Conservation (phyloP, 495 filamentous ascomycete genomes). For the Neohortaea acidophila region DNA sequence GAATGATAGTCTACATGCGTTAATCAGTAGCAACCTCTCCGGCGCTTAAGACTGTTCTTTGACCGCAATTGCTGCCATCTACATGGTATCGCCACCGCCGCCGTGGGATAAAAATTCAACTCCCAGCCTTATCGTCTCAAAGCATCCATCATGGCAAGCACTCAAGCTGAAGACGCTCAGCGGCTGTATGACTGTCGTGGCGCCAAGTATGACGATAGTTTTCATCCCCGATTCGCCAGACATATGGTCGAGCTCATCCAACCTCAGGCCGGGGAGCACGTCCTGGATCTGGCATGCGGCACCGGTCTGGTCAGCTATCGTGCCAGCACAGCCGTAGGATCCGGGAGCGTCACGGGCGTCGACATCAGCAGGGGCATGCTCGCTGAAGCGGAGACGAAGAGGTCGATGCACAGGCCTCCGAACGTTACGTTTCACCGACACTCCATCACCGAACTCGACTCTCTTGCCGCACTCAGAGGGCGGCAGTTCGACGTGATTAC, state of each 20-base stretch:
- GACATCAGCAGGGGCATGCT: slow-evolving; percentile 31
- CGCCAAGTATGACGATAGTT: slow-evolving; percentile 17
- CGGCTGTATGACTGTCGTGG: slow-evolving; percentile 15
- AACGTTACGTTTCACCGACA: slow-evolving; percentile 24
- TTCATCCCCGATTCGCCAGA: slow-evolving; percentile 17
- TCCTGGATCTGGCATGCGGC: slow-evolving; percentile 34
- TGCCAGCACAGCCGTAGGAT: slow-evolving; percentile 23
- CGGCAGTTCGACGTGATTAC: slow-evolving; percentile 27
- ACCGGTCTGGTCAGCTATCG: slow-evolving; percentile 30
- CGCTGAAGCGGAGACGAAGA: slow-evolving; percentile 20
- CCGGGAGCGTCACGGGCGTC: slow-evolving; percentile 28
- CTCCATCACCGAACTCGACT: slow-evolving; percentile 27
- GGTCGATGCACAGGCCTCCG: slow-evolving; percentile 7
- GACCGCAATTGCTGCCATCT: too few species aligned
- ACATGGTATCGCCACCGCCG: too few species aligned
- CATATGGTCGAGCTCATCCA: slow-evolving; percentile 14
- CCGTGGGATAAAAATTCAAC: too few species aligned
- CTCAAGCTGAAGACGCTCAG: slow-evolving; percentile 15
- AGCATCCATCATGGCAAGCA: neutral
- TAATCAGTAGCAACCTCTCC: too few species aligned
- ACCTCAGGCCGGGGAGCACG: slow-evolving; percentile 21
- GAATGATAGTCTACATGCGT: too few species aligned
- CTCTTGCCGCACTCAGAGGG: slow-evolving; percentile 12
- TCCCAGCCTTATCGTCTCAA: too few species aligned
- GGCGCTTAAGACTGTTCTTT: too few species aligned